These are phyloP conservation scores for Scedosporium dehoogii DNA, from an alignment of 2,329 filamentous ascomycete species.

Conservation along the genomic window DNA sequence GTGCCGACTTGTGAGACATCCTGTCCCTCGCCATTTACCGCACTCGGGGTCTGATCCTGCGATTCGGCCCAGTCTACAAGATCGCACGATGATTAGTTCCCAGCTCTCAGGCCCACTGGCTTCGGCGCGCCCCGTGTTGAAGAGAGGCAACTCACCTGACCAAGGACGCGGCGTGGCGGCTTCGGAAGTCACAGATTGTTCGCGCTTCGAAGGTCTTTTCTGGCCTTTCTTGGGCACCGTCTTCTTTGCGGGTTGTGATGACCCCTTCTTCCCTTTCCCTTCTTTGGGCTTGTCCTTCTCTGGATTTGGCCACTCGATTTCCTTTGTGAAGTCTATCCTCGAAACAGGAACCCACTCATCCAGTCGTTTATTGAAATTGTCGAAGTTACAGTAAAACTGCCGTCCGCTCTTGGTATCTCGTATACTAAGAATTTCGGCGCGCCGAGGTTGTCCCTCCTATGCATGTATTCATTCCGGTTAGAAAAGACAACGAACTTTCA, in stretches of 20 bases:
- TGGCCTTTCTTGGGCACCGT: conserved; percentile 46
- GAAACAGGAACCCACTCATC: conserved; percentile 80
- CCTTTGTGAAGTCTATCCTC: conserved; percentile 76
- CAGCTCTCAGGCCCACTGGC: conserved; percentile 33
- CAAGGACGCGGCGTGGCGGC: conserved; percentile 27
- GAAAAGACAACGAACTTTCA: no score
- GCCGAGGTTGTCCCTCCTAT: conserved; percentile 68
- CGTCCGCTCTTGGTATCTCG: conserved; percentile 79
- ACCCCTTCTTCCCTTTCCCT: conserved; percentile 60
- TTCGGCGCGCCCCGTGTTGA: not conserved
- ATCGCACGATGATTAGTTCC: conserved; percentile 27
- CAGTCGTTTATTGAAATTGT: conserved; percentile 87
- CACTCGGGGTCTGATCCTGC: conserved; percentile 21
- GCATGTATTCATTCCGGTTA: conserved; percentile 8
- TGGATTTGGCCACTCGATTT: conserved; percentile 93
- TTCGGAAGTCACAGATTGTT: conserved; percentile 44
- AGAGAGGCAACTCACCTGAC: conserved; percentile 4
- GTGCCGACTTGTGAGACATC: not conserved
- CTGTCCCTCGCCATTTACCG: conserved; percentile 23
- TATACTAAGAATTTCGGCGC: conserved; percentile 94
- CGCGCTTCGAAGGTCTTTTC: conserved; percentile 44
- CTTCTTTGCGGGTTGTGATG: conserved; percentile 48
- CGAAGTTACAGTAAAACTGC: conserved; percentile 93
- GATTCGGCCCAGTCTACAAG: conserved; percentile 33
- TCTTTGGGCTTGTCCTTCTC: conserved; percentile 77